Conservation (phyloP, 192 early-diverging fungal species). For the Podila clonocystis region DNA sequence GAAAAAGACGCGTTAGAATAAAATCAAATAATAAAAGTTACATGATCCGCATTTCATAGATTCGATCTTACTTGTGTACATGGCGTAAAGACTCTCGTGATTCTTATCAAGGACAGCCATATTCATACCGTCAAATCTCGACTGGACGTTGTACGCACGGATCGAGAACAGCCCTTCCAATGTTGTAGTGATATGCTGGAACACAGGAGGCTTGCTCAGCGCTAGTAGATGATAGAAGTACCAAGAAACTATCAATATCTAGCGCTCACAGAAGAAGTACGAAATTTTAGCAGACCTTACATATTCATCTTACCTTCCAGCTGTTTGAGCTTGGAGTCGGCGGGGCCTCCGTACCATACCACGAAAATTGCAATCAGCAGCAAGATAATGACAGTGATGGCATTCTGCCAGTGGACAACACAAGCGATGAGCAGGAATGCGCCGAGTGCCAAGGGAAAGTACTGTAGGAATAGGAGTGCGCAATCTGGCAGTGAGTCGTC, state of each 20-base stretch:
- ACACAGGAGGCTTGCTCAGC: constrained; percentile 43
- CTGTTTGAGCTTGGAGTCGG: constrained; percentile 30
- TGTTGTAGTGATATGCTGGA: constrained; percentile 57
- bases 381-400: constrained; percentile 47
- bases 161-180: constrained; percentile 79
- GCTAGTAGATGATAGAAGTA: not conserved
- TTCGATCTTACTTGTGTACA: constrained; percentile 57
- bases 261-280: too few species aligned
- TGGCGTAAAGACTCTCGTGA: constrained; percentile 48
- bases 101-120: constrained; percentile 63
- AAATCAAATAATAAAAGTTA: constrained; percentile 9
- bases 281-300: too few species aligned
- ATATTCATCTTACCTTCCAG: constrained; percentile 18
- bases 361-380: constrained; percentile 20
- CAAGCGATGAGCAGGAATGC: constrained; percentile 63
- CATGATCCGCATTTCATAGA: constrained; percentile 45
- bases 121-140: constrained; percentile 64
- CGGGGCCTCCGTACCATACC: constrained; percentile 22
- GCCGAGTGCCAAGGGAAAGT: constrained; percentile 54
- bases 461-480: constrained; percentile 53
- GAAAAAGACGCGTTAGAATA: not conserved
- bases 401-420: constrained; percentile 68
- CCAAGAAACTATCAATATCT: not conserved
- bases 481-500: constrained; percentile 66
- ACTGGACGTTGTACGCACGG: constrained; percentile 68